phyloP scores from a whole-genome alignment of 148 eudicot species.

The Dianthus caryophyllus region DNA sequence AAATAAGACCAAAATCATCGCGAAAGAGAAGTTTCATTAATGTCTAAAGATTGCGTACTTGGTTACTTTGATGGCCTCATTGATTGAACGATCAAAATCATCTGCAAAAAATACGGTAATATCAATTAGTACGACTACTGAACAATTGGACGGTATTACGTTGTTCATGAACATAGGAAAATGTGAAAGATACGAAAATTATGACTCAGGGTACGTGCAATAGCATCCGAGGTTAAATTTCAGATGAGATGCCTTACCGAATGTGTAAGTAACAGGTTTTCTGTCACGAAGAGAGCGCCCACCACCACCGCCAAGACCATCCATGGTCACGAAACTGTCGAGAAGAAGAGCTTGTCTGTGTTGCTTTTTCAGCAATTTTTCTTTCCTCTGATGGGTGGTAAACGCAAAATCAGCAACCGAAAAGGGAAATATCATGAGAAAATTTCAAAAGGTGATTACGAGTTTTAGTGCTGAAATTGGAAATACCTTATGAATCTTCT shows the following conservation, averaged over 20 bases:
- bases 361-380: constrained; percentile 81
- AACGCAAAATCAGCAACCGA: not conserved
- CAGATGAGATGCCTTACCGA: constrained; percentile 43
- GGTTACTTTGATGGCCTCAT: constrained; percentile 73
- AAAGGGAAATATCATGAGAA: not conserved
- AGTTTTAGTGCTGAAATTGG: not conserved
- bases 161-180: not conserved
- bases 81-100: constrained; percentile 61
- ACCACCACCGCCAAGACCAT: constrained; percentile 65
- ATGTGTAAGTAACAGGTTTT: constrained; percentile 92
- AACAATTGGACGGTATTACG: not conserved
- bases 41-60: constrained; percentile 46
- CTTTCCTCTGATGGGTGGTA: constrained; percentile 52
- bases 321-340: constrained; percentile 56
- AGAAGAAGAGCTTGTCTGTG: constrained; percentile 92
- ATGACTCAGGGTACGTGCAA: constrained; percentile 2
- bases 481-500: constrained; percentile 83
- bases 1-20: not conserved
- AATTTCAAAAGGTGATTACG: not conserved
- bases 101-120: constrained; percentile 33
- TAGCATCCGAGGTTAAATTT: not conserved
- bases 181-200: not conserved
- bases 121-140: not conserved
- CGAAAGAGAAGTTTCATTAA: not conserved
- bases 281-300: constrained; percentile 96